Base-by-base conservation (phyloP, 345 rosid genomes). In the Raphanus sativus region DNA sequence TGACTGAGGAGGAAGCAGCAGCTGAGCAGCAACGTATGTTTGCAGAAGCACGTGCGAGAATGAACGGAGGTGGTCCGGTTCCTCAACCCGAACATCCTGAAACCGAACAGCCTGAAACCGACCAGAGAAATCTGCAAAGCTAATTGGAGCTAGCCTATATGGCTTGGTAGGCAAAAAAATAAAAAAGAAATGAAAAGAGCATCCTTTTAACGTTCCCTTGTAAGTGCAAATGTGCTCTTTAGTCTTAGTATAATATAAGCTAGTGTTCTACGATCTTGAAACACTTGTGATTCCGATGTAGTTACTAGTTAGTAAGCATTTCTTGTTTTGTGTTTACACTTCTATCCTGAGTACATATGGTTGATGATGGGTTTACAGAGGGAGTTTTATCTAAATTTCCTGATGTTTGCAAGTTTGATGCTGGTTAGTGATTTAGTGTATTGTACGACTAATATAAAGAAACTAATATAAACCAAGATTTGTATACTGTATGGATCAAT, bases 1-100 rank as follows among this genome's bases (percentile, higher is more conserved):
- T 94, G 98, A 89, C 98, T 0, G 98, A 94, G 80, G 98, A 94
- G 83, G 93, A 94, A 87, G 97, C 97, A 62, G 94, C 73, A 2
- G 99, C 97, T 2, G 99, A 91, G 83, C 99, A 96, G 83, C 99
- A 96, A 85, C 89, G 99, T 83, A 96, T 96, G 99, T 96, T 96
- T 81, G 99, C 98, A 0, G 99, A 96, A 86, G 99, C 98, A 28
- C 94, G 99, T 2, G 99, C 98, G 8, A 88, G 99, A 82, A 96
- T 96, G 99, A 96, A 90, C 24, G 98, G 98, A 9, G 96, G 88
- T 30, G 84, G 69, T 25, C 60, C 82, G 8, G 79, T 75, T 65
- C 48, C 83, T 67, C 79, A 81, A 32, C 82, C 93, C 3, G 90
- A 93, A 82, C 91, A 90, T 77, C 84, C 90, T 4, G 98, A 96